A percentile compares a stretch with the other conserved stretches of the same genome.
phyloP scores from a whole-genome alignment of 2,329 filamentous ascomycete genomes.

The Aspergillus sp. region DNA sequence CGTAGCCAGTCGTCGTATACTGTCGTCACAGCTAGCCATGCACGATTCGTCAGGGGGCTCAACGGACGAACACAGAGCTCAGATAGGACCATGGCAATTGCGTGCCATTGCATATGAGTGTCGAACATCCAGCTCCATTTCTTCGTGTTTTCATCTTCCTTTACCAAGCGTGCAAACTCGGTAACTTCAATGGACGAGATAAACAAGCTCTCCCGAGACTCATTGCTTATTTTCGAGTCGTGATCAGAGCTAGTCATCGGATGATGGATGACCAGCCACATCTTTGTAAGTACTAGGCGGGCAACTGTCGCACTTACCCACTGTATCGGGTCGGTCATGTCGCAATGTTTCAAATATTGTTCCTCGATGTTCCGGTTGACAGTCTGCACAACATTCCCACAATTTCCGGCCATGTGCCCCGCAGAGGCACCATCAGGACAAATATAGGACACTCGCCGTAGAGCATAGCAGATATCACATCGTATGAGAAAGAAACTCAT shows the following conservation, averaged over 20 bases:
- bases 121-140: conserved; percentile 70
- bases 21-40: conserved; percentile 61
- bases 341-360: conserved; percentile 58
- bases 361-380: conserved; percentile 60
- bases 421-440: conserved; percentile 35
- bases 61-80: conserved; percentile 62
- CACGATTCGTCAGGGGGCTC: conserved; percentile 62
- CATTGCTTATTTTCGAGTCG: conserved; percentile 60
- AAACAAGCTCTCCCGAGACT: conserved; percentile 71
- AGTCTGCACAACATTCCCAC: conserved; percentile 54
- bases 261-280: conserved; percentile 78
- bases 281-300: conserved; percentile 75
- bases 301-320: conserved; percentile 72
- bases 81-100: conserved; percentile 54
- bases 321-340: conserved; percentile 60
- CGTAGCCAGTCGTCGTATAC: conserved; percentile 46
- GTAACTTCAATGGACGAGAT: conserved; percentile 74
- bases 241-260: conserved; percentile 66
- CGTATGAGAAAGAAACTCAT: conserved; percentile 57
- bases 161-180: conserved; percentile 70
- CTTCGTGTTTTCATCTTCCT: conserved; percentile 64
- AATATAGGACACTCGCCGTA: conserved; percentile 45
- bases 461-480: conserved; percentile 55
- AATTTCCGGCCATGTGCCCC: conserved; percentile 36
- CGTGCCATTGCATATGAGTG: conserved; percentile 69